These are phyloP conservation scores for Heterobasidion occidentale DNA, from an alignment of 1,284 basidiomycete species.

Conservation along the genomic window DNA sequence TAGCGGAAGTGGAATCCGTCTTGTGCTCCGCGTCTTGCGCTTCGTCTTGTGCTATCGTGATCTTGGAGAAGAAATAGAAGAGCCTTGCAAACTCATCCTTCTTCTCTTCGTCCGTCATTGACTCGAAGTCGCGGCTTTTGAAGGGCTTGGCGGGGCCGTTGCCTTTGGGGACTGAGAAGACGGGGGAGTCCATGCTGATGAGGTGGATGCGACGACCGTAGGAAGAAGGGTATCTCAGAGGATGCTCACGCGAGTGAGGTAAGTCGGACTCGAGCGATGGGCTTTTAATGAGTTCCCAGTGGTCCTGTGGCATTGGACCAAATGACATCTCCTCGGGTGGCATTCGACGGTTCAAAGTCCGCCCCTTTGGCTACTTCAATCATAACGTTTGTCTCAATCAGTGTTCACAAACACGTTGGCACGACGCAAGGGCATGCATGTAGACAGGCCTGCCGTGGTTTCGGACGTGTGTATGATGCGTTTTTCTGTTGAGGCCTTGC, in stretches of 20 bases:
- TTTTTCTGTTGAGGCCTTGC: too few species aligned
- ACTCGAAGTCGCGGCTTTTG: not conserved
- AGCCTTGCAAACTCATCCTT: constrained; percentile 44
- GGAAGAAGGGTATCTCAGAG: too few species aligned
- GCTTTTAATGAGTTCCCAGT: not conserved
- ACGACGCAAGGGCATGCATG: too few species aligned
- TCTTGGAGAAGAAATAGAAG: constrained; percentile 44
- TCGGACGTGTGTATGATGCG: too few species aligned
- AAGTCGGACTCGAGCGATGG: too few species aligned
- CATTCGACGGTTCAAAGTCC: not conserved
- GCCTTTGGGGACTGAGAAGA: not conserved
- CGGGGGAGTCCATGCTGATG: not conserved
- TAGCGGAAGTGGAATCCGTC: constrained; percentile 26
- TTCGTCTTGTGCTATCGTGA: constrained; percentile 13
- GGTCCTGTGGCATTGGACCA: not conserved
- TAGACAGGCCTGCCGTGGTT: too few species aligned
- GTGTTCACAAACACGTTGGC: too few species aligned
- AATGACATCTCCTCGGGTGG: not conserved
- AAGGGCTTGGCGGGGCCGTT: not conserved
- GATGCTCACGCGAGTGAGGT: too few species aligned
- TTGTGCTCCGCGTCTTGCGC: not conserved
- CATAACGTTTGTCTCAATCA: not conserved
- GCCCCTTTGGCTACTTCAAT: not conserved
- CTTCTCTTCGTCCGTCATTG: constrained; percentile 17
- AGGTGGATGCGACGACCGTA: not conserved